phyloP scores from a whole-genome alignment of 495 filamentous ascomycete genomes.

The Penicillium angulare region DNA sequence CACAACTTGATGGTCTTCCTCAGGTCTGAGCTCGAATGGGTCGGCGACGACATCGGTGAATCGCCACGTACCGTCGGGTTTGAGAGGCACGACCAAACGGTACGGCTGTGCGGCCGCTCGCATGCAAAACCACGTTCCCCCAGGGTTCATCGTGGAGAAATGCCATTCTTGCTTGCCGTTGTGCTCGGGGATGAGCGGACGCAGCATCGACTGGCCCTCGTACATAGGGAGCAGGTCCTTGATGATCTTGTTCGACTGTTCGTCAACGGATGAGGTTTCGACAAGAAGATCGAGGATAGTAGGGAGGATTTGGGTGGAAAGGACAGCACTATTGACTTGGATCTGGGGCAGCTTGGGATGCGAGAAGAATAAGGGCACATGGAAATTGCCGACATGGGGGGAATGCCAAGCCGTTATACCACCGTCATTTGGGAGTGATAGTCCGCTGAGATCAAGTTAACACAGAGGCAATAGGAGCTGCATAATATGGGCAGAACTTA shows the following conservation, averaged over 20 bases:
- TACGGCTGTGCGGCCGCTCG: constrained; percentile 32
- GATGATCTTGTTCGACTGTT: constrained; percentile 17
- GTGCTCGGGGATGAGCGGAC: constrained; percentile 19
- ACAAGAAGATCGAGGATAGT: constrained; percentile 43
- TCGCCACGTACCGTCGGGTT: constrained; percentile 28
- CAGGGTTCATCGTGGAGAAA: constrained; percentile 42
- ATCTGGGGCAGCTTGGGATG: constrained; percentile 39
- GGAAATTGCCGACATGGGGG: constrained; percentile 38
- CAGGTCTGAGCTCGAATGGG: constrained; percentile 21
- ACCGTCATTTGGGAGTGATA: constrained; percentile 33
- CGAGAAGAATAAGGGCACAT: constrained; percentile 38
- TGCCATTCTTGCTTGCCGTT: constrained; percentile 33
- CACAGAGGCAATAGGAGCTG: background rate
- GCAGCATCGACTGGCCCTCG: constrained; percentile 41
- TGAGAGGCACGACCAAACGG: constrained; percentile 39
- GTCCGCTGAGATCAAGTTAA: constrained; percentile 13
- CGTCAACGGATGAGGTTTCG: constrained; percentile 32
- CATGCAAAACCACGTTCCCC: constrained; percentile 34
- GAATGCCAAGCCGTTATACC: constrained; percentile 33
- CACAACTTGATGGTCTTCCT: constrained; percentile 20
- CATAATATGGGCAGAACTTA: constrained; percentile 15
- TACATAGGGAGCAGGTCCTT: constrained; percentile 35
- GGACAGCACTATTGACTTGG: constrained; percentile 29
- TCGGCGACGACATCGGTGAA: constrained; percentile 34
- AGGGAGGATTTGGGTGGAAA: constrained; percentile 38